These are phyloP conservation scores for Linaria vulgaris DNA, from an alignment of 257 asterid genomes.

Conservation along the genomic window DNA sequence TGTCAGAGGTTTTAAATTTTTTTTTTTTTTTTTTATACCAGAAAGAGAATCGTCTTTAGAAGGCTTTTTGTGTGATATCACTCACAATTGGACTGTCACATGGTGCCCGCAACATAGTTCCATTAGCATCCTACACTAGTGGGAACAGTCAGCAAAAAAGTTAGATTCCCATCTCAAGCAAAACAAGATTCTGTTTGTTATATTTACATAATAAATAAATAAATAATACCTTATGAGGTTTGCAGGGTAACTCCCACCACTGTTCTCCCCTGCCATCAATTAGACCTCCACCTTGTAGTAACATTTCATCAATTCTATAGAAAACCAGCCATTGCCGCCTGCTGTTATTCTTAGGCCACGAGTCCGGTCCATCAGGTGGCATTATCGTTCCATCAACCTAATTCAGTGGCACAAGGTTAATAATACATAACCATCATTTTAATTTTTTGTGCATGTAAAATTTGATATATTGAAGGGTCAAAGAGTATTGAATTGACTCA, in stretches of 20 bases:
- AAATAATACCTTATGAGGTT: conserved; percentile 53
- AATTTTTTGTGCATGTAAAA: not conserved
- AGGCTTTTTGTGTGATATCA: not conserved
- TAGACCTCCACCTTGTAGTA: conserved; percentile 50
- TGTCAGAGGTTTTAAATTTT: not conserved
- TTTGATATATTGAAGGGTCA: not conserved
- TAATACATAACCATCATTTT: not conserved
- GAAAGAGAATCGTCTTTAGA: not conserved
- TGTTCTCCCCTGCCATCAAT: conserved; percentile 56
- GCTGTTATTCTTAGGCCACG: conserved; percentile 48
- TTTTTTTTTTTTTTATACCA: no score
- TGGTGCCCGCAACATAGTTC: conserved; percentile 43
- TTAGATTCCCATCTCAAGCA: not conserved
- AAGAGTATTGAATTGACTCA: not conserved
- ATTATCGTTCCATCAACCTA: conserved; percentile 56
- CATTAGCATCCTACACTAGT: conserved; percentile 41
- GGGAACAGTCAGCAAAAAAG: conserved; percentile 18
- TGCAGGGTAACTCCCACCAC: conserved; percentile 73
- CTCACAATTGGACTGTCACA: conserved; percentile 74
- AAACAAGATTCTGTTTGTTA: not conserved
- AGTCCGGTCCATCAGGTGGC: conserved; percentile 66
- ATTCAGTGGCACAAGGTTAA: conserved; percentile 2
- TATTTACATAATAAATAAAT: not conserved
- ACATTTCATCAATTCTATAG: conserved; percentile 46
- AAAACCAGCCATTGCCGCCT: conserved; percentile 65